Evolutionary conservation across 2,329 filamentous ascomycete species (phyloP).

Genomic region (Thielaviopsis euricoi): DNA sequence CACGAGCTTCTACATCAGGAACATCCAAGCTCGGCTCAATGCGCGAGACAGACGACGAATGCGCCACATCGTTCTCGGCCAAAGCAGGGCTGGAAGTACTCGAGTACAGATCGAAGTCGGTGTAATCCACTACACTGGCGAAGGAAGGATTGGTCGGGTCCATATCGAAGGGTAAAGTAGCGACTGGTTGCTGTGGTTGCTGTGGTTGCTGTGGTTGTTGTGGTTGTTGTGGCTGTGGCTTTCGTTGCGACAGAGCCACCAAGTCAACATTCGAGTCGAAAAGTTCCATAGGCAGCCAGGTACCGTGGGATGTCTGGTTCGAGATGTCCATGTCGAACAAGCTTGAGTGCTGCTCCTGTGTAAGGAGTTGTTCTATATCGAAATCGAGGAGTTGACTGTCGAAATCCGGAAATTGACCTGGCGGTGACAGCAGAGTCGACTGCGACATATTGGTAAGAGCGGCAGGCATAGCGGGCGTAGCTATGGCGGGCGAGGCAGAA

Average conservation of each 20-base stretch:
- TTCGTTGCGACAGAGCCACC: not conserved
- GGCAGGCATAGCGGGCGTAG: not conserved
- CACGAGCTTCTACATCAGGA: not conserved
- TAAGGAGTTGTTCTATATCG: too few species aligned
- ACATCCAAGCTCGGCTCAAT: not conserved
- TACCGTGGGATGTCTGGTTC: too few species aligned
- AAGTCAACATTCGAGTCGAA: not conserved
- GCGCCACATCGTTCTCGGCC: constrained; percentile 26
- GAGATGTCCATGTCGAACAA: too few species aligned
- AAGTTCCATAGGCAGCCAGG: too few species aligned
- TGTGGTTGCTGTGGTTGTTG: not conserved
- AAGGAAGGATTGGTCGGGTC: not conserved
- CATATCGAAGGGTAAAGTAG: not conserved
- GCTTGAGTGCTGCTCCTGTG: too few species aligned
- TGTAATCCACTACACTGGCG: constrained; percentile 22
- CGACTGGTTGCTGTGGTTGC: not conserved
- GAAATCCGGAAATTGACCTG: too few species aligned
- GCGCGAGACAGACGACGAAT: not conserved
- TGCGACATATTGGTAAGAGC: not conserved
- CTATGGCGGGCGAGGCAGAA: not conserved
- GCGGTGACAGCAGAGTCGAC: not conserved
- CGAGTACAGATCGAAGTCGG: constrained; percentile 40
- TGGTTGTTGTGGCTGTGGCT: not conserved
- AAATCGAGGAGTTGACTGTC: too few species aligned
- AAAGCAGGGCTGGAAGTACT: constrained; percentile 27